Percentiles rank a stretch among this genome's conserved stretches.
Conservation (phyloP, 1,284 basidiomycete species). For the Trametes pubescens region DNA sequence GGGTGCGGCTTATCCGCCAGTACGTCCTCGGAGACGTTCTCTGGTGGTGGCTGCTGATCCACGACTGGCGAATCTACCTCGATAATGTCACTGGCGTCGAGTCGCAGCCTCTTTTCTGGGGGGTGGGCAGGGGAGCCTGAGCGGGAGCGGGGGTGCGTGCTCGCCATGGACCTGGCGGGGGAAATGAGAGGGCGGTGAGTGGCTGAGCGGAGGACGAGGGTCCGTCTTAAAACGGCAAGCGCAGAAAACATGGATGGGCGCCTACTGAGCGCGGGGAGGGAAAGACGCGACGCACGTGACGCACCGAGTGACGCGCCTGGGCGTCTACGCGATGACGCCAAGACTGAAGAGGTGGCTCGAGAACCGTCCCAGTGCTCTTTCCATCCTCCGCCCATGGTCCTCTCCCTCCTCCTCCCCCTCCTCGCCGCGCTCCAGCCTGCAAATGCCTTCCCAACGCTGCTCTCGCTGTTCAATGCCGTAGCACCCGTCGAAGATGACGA, state of each 20-base stretch:
- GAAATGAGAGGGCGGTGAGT: background rate
- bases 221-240: constrained; percentile 3
- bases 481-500: constrained; percentile 12
- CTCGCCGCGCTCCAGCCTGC: constrained; percentile 10
- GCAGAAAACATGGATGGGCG: constrained; percentile 20
- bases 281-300: constrained; percentile 33
- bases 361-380: background rate
- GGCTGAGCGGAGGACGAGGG: constrained; percentile 4
- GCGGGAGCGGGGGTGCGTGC: constrained; percentile 25
- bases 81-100: constrained; percentile 35
- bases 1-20: constrained; percentile 19
- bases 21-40: too few relatives aligned
- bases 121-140: constrained; percentile 18
- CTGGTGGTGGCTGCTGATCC: constrained; percentile 8
- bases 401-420: constrained; percentile 1
- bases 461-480: constrained; percentile 14
- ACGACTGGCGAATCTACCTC: constrained; percentile 10
- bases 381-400: background rate
- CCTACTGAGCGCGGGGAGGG: background rate
- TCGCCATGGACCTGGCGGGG: constrained; percentile 19
- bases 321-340: constrained; percentile 14
- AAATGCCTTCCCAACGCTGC: constrained; percentile 16
- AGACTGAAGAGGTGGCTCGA: background rate
- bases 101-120: constrained; percentile 50
- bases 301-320: constrained; percentile 17